phyloP scores from a whole-genome alignment of 306 rosid species.

The Lotus japonicus region DNA sequence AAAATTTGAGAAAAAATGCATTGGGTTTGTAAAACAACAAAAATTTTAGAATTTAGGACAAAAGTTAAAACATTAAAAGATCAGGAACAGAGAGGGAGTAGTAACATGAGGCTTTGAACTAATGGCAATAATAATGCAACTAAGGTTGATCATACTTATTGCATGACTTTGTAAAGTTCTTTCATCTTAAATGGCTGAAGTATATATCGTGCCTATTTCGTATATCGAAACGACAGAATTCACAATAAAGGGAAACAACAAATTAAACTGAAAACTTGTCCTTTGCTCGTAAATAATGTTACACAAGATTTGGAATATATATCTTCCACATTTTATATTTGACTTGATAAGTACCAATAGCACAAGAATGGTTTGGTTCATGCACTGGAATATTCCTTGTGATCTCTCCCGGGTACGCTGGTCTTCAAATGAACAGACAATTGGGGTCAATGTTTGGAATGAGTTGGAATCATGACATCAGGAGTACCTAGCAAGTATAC shows the following conservation, averaged over 20 bases:
- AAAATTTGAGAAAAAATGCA: too few relatives aligned
- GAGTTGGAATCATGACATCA: not conserved
- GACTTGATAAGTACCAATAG: not conserved
- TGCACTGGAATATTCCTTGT: slow-evolving; percentile 44
- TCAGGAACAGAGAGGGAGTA: too few relatives aligned
- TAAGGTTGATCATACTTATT: not conserved
- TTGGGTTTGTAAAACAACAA: too few relatives aligned
- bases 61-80: too few relatives aligned
- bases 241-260: not conserved
- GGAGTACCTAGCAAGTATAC: too few relatives aligned
- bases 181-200: slow-evolving; percentile 1
- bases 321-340: not conserved
- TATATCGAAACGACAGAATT: not conserved
- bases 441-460: slow-evolving; percentile 21
- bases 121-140: not conserved
- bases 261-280: not conserved
- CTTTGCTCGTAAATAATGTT: not conserved
- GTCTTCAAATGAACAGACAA: slow-evolving; percentile 23
- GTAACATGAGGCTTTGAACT: not conserved
- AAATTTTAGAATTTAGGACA: too few relatives aligned
- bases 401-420: slow-evolving; percentile 26
- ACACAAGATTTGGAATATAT: not conserved
- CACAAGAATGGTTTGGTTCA: slow-evolving; percentile 25
- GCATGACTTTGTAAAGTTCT: slow-evolving; percentile 10
- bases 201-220: not conserved